These are phyloP conservation scores for Ajuga reptans DNA, from an alignment of 305 asterid genomes.

Conservation along the genomic window DNA sequence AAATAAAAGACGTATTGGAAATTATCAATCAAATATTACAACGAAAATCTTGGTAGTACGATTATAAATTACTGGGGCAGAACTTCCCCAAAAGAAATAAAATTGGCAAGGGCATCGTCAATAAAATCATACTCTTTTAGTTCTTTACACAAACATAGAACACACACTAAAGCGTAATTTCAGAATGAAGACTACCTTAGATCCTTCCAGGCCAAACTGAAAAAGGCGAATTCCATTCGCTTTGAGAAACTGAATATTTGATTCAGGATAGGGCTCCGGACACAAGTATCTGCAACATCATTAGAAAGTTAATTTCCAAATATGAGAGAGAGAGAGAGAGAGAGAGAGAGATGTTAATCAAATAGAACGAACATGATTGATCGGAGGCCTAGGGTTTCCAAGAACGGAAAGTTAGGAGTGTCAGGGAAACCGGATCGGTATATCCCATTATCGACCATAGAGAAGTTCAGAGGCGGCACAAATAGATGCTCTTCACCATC, in stretches of 20 bases:
- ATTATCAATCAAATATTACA: background rate
- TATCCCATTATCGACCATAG: constrained; percentile 82
- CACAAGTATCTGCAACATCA: constrained; percentile 59
- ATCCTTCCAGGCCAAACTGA: constrained; percentile 82
- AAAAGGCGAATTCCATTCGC: constrained; percentile 67
- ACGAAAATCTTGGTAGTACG: background rate
- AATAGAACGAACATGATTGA: constrained; percentile 55
- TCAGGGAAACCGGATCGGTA: constrained; percentile 87
- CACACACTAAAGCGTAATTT: background rate
- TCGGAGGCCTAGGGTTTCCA: constrained; percentile 82
- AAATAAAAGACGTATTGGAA: background rate
- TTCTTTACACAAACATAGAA: background rate
- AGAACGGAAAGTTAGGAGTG: constrained; percentile 50
- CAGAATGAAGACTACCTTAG: constrained; percentile 48
- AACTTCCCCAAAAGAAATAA: background rate
- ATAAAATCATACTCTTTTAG: background rate
- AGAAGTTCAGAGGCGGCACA: constrained; percentile 71
- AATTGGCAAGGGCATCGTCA: background rate
- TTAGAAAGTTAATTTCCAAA: background rate
- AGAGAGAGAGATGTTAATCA: background rate
- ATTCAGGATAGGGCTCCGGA: constrained; percentile 79
- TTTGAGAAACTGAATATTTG: constrained; percentile 50
- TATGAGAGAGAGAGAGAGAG: background rate
- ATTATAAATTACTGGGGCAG: background rate
- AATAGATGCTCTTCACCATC: constrained; percentile 33